phyloP scores from a whole-genome alignment of 305 asterid genomes.

The Solanum hybrid region DNA sequence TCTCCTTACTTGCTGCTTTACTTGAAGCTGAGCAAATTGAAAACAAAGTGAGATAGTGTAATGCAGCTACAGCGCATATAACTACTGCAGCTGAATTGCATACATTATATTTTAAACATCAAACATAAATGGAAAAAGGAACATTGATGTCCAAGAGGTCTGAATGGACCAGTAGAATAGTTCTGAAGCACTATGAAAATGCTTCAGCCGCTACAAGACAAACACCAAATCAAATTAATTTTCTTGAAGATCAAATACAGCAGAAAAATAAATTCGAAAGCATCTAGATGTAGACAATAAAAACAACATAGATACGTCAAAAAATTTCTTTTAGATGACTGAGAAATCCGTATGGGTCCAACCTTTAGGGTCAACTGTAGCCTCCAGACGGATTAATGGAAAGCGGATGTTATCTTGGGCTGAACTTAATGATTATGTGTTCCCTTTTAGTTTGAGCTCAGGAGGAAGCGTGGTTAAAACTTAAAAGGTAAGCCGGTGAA shows the following conservation, averaged over 20 bases:
- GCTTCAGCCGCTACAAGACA: not conserved
- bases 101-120: not conserved
- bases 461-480: not conserved
- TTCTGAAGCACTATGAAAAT: not conserved
- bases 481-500: not conserved
- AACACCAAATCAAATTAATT: not conserved
- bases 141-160: not conserved
- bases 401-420: not conserved
- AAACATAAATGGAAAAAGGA: not conserved
- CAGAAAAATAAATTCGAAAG: not conserved
- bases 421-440: not conserved
- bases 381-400: not conserved
- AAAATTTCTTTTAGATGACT: not conserved
- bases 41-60: slow-evolving; percentile 11
- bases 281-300: not conserved
- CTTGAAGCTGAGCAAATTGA: slow-evolving; percentile 54
- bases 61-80: not conserved
- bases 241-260: not conserved
- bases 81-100: not conserved
- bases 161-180: not conserved
- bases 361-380: not conserved
- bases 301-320: not conserved
- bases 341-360: not conserved
- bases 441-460: not conserved
- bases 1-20: slow-evolving; percentile 79